These are phyloP conservation scores for Fulvia fulva DNA, from an alignment of 2,329 filamentous ascomycete species.

Conservation along the genomic window DNA sequence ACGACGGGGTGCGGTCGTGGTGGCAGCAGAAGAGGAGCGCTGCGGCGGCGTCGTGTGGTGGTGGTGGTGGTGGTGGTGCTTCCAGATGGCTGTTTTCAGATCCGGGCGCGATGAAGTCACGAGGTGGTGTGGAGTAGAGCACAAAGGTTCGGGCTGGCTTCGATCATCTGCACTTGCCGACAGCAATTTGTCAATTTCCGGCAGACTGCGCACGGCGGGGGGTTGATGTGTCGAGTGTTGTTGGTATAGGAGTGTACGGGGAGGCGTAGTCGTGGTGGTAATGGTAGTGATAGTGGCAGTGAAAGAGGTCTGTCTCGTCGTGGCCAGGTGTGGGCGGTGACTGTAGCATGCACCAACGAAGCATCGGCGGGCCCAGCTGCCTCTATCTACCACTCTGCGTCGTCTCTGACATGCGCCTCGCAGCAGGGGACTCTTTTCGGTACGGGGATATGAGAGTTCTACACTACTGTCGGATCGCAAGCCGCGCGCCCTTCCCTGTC, in stretches of 20 bases:
- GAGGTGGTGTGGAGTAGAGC: slow-evolving; percentile 1
- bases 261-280: not conserved
- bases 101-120: slow-evolving; percentile 11
- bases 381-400: not conserved
- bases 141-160: not conserved
- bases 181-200: not conserved
- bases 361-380: not conserved
- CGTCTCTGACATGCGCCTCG: not conserved
- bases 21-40: not conserved
- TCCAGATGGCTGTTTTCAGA: slow-evolving; percentile 1
- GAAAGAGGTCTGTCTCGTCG: not conserved
- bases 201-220: not conserved
- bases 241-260: not conserved
- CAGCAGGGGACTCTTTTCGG: not conserved
- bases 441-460: not conserved
- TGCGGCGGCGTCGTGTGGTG: not conserved
- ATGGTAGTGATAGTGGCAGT: not conserved
- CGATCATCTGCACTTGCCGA: not conserved
- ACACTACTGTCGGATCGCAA: not conserved
- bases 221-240: not conserved
- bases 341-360: not conserved
- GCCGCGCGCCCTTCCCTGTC: not conserved
- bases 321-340: not conserved
- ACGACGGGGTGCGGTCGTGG: not conserved
- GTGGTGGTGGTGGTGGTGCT: not conserved